phyloP scores from a whole-genome alignment of 129 eudicot genomes.

The Gnaphalium uliginosum region DNA sequence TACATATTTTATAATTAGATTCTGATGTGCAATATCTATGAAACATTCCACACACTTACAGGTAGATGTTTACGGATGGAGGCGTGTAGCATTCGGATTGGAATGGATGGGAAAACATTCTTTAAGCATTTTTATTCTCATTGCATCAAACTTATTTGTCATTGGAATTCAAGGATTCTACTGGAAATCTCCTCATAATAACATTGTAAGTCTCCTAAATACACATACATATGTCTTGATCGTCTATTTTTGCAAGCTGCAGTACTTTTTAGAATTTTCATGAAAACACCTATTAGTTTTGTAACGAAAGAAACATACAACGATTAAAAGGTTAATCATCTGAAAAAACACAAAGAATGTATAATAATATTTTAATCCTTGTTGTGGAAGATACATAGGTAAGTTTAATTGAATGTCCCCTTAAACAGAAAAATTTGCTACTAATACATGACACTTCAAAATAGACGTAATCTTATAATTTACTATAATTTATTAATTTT shows the following conservation, averaged over 20 bases:
- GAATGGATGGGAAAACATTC: conserved; percentile 90
- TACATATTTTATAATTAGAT: not conserved
- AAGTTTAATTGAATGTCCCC: not conserved
- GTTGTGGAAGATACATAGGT: not conserved
- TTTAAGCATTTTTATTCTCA: conserved; percentile 56
- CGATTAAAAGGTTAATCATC: not conserved
- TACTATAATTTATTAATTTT: no score
- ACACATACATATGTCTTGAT: not conserved
- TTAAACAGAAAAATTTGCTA: not conserved
- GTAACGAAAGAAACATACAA: not conserved
- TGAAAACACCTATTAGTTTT: not conserved
- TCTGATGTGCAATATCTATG: not conserved
- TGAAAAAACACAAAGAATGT: not conserved
- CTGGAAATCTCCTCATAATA: conserved; percentile 59
- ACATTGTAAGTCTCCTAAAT: conserved; percentile 51
- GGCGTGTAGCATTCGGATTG: conserved; percentile 42
- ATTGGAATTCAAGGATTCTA: conserved; percentile 71
- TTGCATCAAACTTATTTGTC: conserved; percentile 70
- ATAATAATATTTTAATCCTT: not conserved
- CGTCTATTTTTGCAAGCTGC: not conserved
- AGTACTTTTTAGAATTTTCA: not conserved
- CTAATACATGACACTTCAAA: not conserved
- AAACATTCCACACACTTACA: conserved; percentile 26
- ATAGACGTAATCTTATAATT: not conserved
- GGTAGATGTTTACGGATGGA: conserved; percentile 76